Evolutionary conservation across 139 green algal species (phyloP), one percentile per base, ranked within the genome.

Genomic region (Picochlorum sp.): DNA sequence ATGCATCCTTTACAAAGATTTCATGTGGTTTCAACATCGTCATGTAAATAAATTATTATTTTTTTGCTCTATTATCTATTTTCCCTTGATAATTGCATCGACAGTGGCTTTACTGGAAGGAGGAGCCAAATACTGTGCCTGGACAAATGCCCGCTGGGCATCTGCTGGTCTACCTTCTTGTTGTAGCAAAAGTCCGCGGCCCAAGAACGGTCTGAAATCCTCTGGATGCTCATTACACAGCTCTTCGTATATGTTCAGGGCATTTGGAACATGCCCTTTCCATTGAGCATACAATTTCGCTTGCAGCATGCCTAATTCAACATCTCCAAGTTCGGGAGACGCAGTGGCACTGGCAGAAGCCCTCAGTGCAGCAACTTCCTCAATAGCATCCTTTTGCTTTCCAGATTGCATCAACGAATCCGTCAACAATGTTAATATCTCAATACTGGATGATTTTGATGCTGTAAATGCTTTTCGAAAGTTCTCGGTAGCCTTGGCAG

Each of bases 141-240:
- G 70, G 11, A 78, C 60, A 31, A 80, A 77, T 16, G 57, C 66
- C 13, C 77, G 66, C 44, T 69, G 31, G 3, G 75, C 71, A 60
- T 84, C 77, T 2, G 61, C 74, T 49, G 52, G 45, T 6, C 59
- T 62, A 24, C 73, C 76, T 51, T 77, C 61, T 1, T 64, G 44
- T 60, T 65, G 47, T 15, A 83, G 63, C 30, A 83, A 55, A 21
- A 83, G 49, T 6, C 66, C 75, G 45, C 74, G 74, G 4, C 66
- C 78, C n/a, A 84, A 52, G 13, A 62, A 68, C 10, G 45, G 8
- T 3, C 77, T 51, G 61, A 76, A 83, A 58, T 84, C 78, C 4
- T 75, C 47, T 15, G 75, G 71, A 45, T 67, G 23, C 6, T 47
- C 14, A 64, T 75, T 34, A 10, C 61, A 71, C 9, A 84, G 45